Evolutionary conservation across 169 alveolate species (phyloP), one percentile per base, ranked within the genome.

Genomic region (Cryptosporidium bovis): DNA sequence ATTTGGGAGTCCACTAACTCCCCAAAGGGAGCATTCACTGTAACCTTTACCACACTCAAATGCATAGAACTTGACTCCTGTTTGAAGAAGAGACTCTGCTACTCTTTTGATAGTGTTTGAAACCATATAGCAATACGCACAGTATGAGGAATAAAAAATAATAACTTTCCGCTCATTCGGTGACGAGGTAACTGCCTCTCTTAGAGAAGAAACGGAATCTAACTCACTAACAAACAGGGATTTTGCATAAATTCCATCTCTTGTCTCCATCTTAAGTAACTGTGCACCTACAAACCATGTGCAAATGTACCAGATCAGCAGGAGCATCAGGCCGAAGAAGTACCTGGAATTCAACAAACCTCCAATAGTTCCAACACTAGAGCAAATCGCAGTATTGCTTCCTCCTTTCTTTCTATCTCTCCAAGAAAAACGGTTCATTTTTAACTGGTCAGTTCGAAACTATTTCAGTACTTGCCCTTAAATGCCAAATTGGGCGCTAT

Each of bases 271-370:
- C 51, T 62, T 56, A 20, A 77, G 71, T 24, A 77, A 62, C 5
- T 77, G 87, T 34, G 87, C 87, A 58, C 87, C 87, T 31, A 77
- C 87, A 77, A 77, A 77, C 87, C 87, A 77, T 7, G 64, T 62
- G 51, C 87, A 77, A 34, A 77, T 8, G 48, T 77, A 77, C 87
- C 87, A 77, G 12, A 77, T 60, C 5, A 77, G 13, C 13, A 77
- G 40, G 33, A 77, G 55, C 24, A 62, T 24, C 24, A 31, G 33
- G 36, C 87, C 40, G 56, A 60, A 77, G n/a, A 77, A 10, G 64
- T 60, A 77, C 27, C 71, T 77, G 1, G 87, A 62, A 56, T 27
- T 18, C 3, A 77, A 29, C 64, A 44, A 58, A 15, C 71, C 64
- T 44, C 65, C n/a, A 7, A 56, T 36, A 13, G 46, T 27, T 40